A percentile compares a stretch with the other conserved stretches of the same genome.
Evolutionary conservation across 169 alveolate species (phyloP).

Genomic region (Plasmodium ovale): DNA sequence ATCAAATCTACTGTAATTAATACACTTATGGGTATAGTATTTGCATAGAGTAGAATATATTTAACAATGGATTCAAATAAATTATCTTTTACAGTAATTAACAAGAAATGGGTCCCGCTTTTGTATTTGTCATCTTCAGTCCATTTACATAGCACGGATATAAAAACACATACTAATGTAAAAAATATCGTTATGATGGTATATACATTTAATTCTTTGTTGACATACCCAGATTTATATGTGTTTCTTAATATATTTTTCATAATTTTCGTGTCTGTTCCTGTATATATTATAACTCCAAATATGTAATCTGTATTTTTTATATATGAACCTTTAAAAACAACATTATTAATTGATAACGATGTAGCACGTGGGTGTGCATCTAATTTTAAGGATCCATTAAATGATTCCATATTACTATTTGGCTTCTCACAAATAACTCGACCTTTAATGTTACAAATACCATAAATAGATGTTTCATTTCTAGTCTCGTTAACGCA

Average conservation of each 20-base stretch:
- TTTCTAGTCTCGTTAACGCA: constrained; percentile 82
- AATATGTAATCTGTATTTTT: constrained; percentile 83
- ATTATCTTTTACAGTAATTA: constrained; percentile 53
- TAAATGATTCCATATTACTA: constrained; percentile 83
- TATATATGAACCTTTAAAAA: constrained; percentile 84
- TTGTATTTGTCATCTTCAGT: constrained; percentile 74
- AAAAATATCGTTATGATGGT: constrained; percentile 70
- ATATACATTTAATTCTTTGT: constrained; percentile 78
- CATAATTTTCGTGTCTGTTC: constrained; percentile 85
- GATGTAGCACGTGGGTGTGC: constrained; percentile 87
- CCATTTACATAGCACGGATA: constrained; percentile 74
- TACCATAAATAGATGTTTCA: constrained; percentile 83
- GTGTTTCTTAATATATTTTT: constrained; percentile 78
- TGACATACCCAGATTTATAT: constrained; percentile 80
- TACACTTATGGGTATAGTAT: constrained; percentile 68
- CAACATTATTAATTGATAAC: constrained; percentile 80
- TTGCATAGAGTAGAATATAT: constrained; percentile 47
- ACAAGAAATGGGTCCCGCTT: constrained; percentile 35
- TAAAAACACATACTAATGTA: constrained; percentile 56
- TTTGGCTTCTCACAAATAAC: constrained; percentile 85
- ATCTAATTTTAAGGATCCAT: constrained; percentile 82
- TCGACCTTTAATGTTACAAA: constrained; percentile 81
- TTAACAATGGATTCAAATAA: constrained; percentile 65
- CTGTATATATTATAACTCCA: constrained; percentile 86
- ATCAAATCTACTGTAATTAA: constrained; percentile 58